A percentile compares a stretch with the other conserved stretches of the same genome.
These are phyloP conservation scores for Sporothrix schenckii DNA, from an alignment of 2,329 filamentous ascomycete species.

Conservation along the genomic window DNA sequence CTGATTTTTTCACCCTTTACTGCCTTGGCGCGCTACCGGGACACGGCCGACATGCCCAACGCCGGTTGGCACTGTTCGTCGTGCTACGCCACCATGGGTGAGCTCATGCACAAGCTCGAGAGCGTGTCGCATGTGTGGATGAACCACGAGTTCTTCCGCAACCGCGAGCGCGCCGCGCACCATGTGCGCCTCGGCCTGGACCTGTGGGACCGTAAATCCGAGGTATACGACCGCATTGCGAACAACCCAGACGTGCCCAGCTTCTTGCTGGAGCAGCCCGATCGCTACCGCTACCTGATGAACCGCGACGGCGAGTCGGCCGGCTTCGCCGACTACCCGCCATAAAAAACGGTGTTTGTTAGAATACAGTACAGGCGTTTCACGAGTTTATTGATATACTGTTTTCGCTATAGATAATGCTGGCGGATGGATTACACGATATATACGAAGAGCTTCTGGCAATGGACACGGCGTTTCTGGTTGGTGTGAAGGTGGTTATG, in stretches of 20 bases:
- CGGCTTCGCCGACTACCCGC: slow-evolving; percentile 53
- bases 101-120: slow-evolving; percentile 59
- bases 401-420: background rate
- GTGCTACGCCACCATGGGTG: slow-evolving; percentile 60
- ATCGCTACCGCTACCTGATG: slow-evolving; percentile 52
- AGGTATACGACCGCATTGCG: slow-evolving; percentile 54
- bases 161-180: slow-evolving; percentile 53
- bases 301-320: slow-evolving; percentile 52
- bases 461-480: slow-evolving; percentile 5
- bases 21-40: slow-evolving; percentile 45
- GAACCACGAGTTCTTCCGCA: slow-evolving; percentile 54
- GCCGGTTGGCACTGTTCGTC: slow-evolving; percentile 65
- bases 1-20: slow-evolving; percentile 29
- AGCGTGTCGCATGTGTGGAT: slow-evolving; percentile 59
- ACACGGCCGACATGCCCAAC: slow-evolving; percentile 52
- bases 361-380: background rate
- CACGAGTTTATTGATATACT: background rate
- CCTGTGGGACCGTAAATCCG: slow-evolving; percentile 55
- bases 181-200: slow-evolving; percentile 57
- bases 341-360: slow-evolving; percentile 27
- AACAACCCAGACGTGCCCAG: slow-evolving; percentile 57
- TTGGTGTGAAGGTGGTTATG: background rate
- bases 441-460: background rate
- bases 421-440: background rate
- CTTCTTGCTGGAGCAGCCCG: slow-evolving; percentile 48